Percentiles rank a stretch among this genome's conserved stretches.
These are phyloP conservation scores for Coniochaeta prunicola DNA, from an alignment of 2,329 filamentous ascomycete species.

Conservation along the genomic window DNA sequence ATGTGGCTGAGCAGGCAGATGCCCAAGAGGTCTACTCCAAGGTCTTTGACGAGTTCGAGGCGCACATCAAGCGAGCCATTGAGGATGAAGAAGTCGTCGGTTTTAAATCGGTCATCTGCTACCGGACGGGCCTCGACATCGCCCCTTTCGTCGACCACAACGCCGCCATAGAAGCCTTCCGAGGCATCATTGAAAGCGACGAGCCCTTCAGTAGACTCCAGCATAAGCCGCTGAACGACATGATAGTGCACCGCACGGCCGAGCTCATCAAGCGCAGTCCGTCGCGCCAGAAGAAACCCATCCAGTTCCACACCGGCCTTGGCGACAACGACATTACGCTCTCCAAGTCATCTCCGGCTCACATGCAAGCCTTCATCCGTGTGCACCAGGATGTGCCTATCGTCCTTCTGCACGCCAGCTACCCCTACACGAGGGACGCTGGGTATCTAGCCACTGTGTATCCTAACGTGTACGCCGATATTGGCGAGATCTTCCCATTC, in stretches of 20 bases:
- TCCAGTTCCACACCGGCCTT: conserved; percentile 79
- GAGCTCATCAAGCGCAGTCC: conserved; percentile 43
- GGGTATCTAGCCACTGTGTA: conserved; percentile 74
- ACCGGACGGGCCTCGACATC: conserved; percentile 65
- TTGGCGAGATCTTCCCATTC: conserved; percentile 76
- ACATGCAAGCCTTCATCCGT: conserved; percentile 67
- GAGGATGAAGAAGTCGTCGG: conserved; percentile 62
- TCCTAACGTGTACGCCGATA: conserved; percentile 72
- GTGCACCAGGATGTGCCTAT: conserved; percentile 63
- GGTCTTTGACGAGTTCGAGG: conserved; percentile 43
- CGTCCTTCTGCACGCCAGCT: conserved; percentile 72
- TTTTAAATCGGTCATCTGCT: conserved; percentile 81
- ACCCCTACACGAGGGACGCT: conserved; percentile 72
- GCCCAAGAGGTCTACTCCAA: conserved; percentile 29
- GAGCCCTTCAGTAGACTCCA: conserved; percentile 46
- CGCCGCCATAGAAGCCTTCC: conserved; percentile 30
- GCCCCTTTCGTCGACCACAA: conserved; percentile 33
- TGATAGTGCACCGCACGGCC: conserved; percentile 59
- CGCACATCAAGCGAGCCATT: conserved; percentile 48
- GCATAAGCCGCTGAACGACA: conserved; percentile 59
- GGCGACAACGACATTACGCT: conserved; percentile 74
- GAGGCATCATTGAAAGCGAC: conserved; percentile 24
- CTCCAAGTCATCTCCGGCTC: conserved; percentile 63
- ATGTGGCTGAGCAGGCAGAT: conserved; percentile 26
- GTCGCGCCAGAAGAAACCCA: conserved; percentile 52